Base-by-base conservation (phyloP, 495 filamentous ascomycete species). In the Parmelia sp. region DNA sequence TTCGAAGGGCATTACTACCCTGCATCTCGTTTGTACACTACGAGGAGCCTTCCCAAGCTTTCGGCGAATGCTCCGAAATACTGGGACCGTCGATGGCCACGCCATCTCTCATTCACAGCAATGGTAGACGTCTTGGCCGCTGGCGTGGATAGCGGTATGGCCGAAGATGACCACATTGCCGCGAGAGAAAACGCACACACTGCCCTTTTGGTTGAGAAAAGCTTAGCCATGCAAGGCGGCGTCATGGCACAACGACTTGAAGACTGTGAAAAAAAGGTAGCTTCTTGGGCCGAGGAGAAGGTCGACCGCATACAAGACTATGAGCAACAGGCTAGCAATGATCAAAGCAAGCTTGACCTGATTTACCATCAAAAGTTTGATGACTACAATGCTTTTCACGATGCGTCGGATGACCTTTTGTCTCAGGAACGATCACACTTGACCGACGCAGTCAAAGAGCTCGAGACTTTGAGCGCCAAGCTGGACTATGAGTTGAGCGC, bases 401-500 rank as follows among this genome's bases (percentile, higher is more conserved):
- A 89, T 56, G 76, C 79, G 49, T 85, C 84, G 8, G 84, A 85
- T 58, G 86, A 90, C 60, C 76, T 90, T 27, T 71, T 96, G 12
- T 78, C 78, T 1, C 83, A 87, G 36, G 88, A 95, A 76, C 80
- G 84, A 35, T 76, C 79, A 36, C 76, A 82, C 35, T 76, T 96
- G 58, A 85, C 80, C 35, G 94, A 96, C 64, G 81, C 80, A 36
- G 80, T 95, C 62, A 89, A 87, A 72, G 90, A 91, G 65, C 82
- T 97, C 25, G 95, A 96, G 72, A 78, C 86, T 27, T 78, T 96
- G 49, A 86, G 86, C 9, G 90, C 90, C 27, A 94, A 93, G 79
- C 79, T 98, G 65, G 93, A 98, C 70, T 98, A 98, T 73, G 95
- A 98, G 76, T 84, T 97, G 42, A 83, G 85, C 59, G 88, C 85